A percentile compares a stretch with the other conserved stretches of the same genome.
phyloP scores from a whole-genome alignment of 75 land plant species.

The Pinus taeda region DNA sequence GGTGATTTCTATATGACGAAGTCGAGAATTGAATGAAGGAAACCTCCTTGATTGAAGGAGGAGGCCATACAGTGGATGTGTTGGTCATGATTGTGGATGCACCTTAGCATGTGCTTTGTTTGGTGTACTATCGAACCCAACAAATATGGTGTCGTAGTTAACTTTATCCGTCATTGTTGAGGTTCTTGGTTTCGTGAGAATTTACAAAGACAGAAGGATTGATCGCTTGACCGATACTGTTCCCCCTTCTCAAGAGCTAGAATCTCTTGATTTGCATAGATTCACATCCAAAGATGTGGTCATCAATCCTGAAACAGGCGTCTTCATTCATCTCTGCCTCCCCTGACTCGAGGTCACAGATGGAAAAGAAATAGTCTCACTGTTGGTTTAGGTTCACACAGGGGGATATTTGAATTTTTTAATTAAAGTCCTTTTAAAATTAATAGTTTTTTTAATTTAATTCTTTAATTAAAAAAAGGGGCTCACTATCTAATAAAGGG shows the following conservation, averaged over 20 bases:
- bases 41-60: too few species aligned
- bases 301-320: constrained; percentile 11
- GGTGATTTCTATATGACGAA: too few species aligned
- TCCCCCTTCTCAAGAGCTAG: constrained; percentile 13
- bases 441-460: too few species aligned
- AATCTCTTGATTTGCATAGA: not conserved
- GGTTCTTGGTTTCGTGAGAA: constrained; percentile 21
- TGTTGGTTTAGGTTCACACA: constrained; percentile 53
- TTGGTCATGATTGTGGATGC: too few species aligned
- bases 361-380: constrained; percentile 10
- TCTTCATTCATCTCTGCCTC: constrained; percentile 34
- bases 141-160: not conserved
- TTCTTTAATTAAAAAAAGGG: too few species aligned
- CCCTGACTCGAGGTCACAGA: constrained; percentile 15
- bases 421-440: too few species aligned
- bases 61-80: too few species aligned
- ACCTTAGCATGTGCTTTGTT: too few species aligned
- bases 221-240: constrained; percentile 13
- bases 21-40: too few species aligned
- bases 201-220: constrained; percentile 27
- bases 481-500: too few species aligned
- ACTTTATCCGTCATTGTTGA: constrained; percentile 4
- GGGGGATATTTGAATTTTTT: constrained; percentile 13
- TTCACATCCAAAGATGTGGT: constrained; percentile 36
- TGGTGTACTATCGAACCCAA: too few species aligned